Base-by-base conservation (phyloP, 2,329 filamentous ascomycete genomes). In the Scortechinia acanthostroma region DNA sequence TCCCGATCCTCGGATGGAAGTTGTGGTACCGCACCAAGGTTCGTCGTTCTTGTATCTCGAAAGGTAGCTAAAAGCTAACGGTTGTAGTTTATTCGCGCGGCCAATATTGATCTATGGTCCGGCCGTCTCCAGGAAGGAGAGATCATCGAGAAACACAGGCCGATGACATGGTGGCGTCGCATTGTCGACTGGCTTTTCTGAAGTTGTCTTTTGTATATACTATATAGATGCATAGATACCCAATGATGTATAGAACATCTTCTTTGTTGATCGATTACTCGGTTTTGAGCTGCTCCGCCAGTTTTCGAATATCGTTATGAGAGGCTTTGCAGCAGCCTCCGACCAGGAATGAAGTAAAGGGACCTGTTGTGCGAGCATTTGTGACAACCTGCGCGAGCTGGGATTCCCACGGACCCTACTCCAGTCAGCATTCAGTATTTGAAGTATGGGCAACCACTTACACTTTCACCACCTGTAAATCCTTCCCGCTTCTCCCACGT, bases 291-390 rank as follows among this genome's bases (percentile, higher is more conserved):
- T 40, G 35, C 10, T 40, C 42, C 6, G 13, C 16, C 4, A 43
- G 42, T 6, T 43, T 43, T 19, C 19, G 13, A 17, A 43, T 43
- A 23, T 43, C 42, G 15, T 21, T 6, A 23, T 57, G 58, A n/a
- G 56, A 60, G 2, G 73, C 63, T 52, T 71, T 74, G 53, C 74
- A 77, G 53, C 74, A 77, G 3, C 74, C 74, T 0, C 74, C 74
- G 0, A 74, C 72, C 1, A 77, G 56, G 25, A 76, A 66, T 13
- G 59, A 58, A 4, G 52, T 56, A 70, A 73, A 77, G 1, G 58
- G 51, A 1, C 63, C 65, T 19, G 64, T 57, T 2, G 43, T 45
- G 23, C 57, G 53, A 2, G 70, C 62, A 3, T 55, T 51, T 19
- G 53, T 52, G 3, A 75, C 71, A 1, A 69, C 60, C 0, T 60